Percentiles rank a stretch among this genome's conserved stretches.
Evolutionary conservation across 768 basidiomycete species (phyloP).

Genomic region (Suillus brevipes): DNA sequence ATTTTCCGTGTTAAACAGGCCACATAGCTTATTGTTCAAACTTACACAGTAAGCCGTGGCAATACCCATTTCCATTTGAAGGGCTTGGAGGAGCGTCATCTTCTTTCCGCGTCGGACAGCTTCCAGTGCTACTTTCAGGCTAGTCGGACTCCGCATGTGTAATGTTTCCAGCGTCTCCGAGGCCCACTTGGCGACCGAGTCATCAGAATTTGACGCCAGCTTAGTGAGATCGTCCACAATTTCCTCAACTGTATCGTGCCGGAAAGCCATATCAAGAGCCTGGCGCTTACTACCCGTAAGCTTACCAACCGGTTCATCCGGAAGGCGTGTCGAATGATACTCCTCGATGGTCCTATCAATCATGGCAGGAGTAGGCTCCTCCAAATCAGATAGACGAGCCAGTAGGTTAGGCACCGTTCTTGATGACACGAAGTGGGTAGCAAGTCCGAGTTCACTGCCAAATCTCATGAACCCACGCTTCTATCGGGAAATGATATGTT

Average conservation of each 20-base stretch:
- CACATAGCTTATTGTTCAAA: conserved; percentile 21
- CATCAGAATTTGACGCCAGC: conserved; percentile 40
- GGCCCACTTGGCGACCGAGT: conserved; percentile 71
- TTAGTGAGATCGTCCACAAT: conserved; percentile 60
- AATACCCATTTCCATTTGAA: conserved; percentile 86
- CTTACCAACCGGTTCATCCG: conserved; percentile 51
- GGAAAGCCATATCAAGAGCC: conserved; percentile 84
- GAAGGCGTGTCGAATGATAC: conserved; percentile 54
- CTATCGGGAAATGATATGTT: conserved; percentile 1
- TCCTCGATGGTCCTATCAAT: conserved; percentile 75
- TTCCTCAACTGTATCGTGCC: conserved; percentile 63
- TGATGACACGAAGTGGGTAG: conserved; percentile 90
- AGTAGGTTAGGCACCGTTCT: conserved; percentile 71
- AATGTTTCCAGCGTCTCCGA: conserved; percentile 61
- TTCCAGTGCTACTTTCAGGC: conserved; percentile 83
- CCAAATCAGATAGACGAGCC: conserved; percentile 55
- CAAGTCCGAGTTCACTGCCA: conserved; percentile 83
- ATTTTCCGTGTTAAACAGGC: conserved; percentile 14
- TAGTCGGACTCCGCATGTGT: conserved; percentile 81
- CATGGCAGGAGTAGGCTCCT: conserved; percentile 39
- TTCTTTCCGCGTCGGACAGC: conserved; percentile 73
- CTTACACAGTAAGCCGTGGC: conserved; percentile 89
- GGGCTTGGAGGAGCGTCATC: conserved; percentile 59
- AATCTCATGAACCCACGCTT: conserved; percentile 13
- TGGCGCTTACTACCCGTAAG: conserved; percentile 62